Evolutionary conservation across 2,329 filamentous ascomycete genomes (phyloP), one percentile per base, ranked within the genome.

Genomic region (Cryphonectria carpinicola): DNA sequence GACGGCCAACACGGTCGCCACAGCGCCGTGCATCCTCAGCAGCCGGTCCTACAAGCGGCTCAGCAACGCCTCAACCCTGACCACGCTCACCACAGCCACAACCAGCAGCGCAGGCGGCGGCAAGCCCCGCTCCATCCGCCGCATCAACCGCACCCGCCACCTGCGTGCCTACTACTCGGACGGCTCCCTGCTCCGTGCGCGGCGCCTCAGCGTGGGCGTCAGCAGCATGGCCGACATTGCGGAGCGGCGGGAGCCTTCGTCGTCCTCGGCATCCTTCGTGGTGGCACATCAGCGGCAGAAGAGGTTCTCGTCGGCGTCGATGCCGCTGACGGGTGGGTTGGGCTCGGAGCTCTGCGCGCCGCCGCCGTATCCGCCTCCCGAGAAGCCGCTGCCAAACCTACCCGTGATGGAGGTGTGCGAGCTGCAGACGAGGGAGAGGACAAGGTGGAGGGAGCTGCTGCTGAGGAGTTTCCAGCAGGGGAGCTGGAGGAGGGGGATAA

Each of bases 131-230:
- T 70, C 68, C 22, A 67, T 72, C 54, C 66, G 71, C 58, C 70
- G 69, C 46, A 66, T 65, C 19, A 68, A 69, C 4, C 46, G 71
- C 35, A 68, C 71, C 22, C 66, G 71, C 66, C 71, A 72, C 56
- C 68, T 72, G 46, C 62, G 71, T n/a, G 56, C 71, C 8, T 72
- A 72, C 14, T 72, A 72, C 68, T 72, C 71, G 0, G 69, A 70
- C 62, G 68, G 71, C 25, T 64, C 32, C 3, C 68, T 72, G 2
- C 39, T 70, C 3, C 41, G 54, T 22, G 68, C 41, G 46, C 52
- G 68, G 61, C 66, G 66, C 10, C 28, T 67, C 17, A 67, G 66
- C 56, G 56, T 62, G 6, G 66, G 66, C 4, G 49, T 67, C 54
- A 67, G 66, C 66, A 67, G 66, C 41, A 61, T 67, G 66, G 46